Conservation (phyloP, 1,139 yeast genomes). For the Blastobotrys serpentis region DNA sequence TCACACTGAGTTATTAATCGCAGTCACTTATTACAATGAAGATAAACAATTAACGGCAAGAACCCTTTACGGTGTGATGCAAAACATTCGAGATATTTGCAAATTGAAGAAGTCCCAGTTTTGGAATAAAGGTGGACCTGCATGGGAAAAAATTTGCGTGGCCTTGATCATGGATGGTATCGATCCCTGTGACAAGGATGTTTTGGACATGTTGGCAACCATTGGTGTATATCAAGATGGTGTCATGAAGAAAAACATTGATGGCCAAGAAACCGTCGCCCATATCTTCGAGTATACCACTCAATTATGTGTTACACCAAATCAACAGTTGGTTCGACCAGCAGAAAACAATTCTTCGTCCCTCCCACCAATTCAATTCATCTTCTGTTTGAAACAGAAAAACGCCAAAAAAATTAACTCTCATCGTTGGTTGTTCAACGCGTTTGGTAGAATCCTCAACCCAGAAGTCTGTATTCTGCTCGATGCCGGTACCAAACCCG, state of each 20-base stretch:
- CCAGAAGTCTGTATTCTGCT: constrained; percentile 83
- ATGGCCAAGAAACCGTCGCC: constrained; percentile 84
- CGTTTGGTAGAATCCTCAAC: constrained; percentile 82
- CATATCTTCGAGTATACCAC: constrained; percentile 94
- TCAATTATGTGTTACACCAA: constrained; percentile 74
- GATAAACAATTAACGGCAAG: constrained; percentile 84
- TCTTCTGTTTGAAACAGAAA: constrained; percentile 85
- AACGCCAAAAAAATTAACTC: constrained; percentile 90
- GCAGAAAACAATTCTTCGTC: constrained; percentile 82
- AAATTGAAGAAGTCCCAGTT: constrained; percentile 56
- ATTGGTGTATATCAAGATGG: constrained; percentile 97
- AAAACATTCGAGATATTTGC: constrained; percentile 79
- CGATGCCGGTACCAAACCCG: constrained; percentile 93
- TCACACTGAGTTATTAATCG: constrained; percentile 84
- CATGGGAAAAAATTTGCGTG: constrained; percentile 95
- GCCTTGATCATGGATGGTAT: constrained; percentile 91
- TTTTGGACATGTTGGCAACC: constrained; percentile 81
- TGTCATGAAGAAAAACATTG: constrained; percentile 88
- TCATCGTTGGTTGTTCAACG: constrained; percentile 93
- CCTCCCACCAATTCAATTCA: constrained; percentile 86
- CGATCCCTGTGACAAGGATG: constrained; percentile 76
- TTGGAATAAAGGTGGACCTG: constrained; percentile 87
- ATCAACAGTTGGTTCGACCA: constrained; percentile 76
- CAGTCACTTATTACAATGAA: constrained; percentile 94
- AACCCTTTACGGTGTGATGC: constrained; percentile 90